phyloP scores from a whole-genome alignment of 176 grass and related monocot genomes.

The Oryza punctata region DNA sequence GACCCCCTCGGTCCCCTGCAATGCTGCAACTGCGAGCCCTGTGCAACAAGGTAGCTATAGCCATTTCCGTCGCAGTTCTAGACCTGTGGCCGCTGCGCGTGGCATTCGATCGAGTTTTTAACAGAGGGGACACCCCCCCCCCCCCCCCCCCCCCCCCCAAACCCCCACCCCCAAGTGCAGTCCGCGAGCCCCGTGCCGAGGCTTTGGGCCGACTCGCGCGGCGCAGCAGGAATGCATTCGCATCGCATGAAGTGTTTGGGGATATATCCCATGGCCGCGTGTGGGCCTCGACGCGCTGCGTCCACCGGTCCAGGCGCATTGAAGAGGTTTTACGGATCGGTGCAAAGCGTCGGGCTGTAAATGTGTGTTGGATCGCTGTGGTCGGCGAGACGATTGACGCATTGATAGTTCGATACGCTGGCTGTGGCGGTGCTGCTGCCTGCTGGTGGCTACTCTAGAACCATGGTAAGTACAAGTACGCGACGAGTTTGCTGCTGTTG shows the following conservation, averaged over 20 bases:
- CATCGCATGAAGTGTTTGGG: too few species aligned
- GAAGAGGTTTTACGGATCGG: neutral
- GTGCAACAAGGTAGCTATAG: neutral
- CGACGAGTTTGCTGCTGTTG: neutral
- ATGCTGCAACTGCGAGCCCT: neutral
- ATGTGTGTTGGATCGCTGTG: neutral
- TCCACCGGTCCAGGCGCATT: neutral
- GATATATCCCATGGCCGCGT: too few species aligned
- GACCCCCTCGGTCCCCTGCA: neutral
- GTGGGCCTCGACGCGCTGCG: too few species aligned
- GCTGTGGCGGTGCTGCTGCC: neutral
- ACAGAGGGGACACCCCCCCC: neutral
- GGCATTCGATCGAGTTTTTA: neutral
- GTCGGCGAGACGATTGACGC: neutral
- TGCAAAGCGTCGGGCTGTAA: neutral
- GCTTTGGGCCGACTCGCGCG: neutral
- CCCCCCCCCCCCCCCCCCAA: neutral
- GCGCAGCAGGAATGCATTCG: too few species aligned
- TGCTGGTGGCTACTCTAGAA: neutral
- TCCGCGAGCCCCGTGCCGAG: neutral
- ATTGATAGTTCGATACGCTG: neutral
- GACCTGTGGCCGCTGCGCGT: neutral
- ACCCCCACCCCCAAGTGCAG: neutral
- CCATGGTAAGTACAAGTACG: neutral
- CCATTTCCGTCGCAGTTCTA: conserved; percentile 3